Percentiles rank a stretch among this genome's conserved stretches.
phyloP scores from a whole-genome alignment of 805 yeast genomes.

The Wickerhamomyces bovis region DNA sequence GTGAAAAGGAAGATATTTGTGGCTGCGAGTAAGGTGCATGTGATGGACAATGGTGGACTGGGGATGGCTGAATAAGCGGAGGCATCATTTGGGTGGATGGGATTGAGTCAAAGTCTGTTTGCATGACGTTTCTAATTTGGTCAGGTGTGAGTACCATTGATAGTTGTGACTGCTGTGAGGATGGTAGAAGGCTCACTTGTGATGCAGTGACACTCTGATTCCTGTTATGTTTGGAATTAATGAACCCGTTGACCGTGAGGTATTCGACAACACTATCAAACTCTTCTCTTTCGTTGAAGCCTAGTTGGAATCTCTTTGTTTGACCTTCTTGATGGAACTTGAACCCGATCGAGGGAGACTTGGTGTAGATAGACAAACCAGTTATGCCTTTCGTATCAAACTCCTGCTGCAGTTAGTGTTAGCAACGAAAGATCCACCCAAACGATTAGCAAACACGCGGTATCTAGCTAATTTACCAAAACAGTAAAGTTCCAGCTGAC shows the following conservation, averaged over 20 bases:
- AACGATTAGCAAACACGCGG: background rate
- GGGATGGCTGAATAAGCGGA: background rate
- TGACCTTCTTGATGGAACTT: slow-evolving; percentile 1
- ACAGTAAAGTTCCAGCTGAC: slow-evolving; percentile 16
- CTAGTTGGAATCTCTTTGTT: slow-evolving; percentile 11
- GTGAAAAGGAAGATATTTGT: background rate
- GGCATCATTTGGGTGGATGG: background rate
- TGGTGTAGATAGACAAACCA: slow-evolving; percentile 9
- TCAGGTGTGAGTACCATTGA: background rate
- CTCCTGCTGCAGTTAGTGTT: background rate
- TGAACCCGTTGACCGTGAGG: background rate
- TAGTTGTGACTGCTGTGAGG: background rate
- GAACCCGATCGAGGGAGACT: slow-evolving; percentile 21
- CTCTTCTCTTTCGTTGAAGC: slow-evolving; percentile 2
- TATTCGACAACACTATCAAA: slow-evolving; percentile 1
- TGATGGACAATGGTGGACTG: background rate
- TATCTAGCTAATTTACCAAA: slow-evolving; percentile 10
- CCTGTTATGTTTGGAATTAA: background rate
- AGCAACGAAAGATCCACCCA: background rate
- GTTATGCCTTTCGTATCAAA: background rate
- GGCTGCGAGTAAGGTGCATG: background rate
- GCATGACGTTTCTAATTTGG: background rate
- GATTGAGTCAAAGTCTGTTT: background rate
- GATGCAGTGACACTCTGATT: background rate
- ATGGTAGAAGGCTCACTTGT: background rate